These are phyloP conservation scores for Saccharomycopsis amapae DNA, from an alignment of 805 yeast genomes.

Conservation along the genomic window DNA sequence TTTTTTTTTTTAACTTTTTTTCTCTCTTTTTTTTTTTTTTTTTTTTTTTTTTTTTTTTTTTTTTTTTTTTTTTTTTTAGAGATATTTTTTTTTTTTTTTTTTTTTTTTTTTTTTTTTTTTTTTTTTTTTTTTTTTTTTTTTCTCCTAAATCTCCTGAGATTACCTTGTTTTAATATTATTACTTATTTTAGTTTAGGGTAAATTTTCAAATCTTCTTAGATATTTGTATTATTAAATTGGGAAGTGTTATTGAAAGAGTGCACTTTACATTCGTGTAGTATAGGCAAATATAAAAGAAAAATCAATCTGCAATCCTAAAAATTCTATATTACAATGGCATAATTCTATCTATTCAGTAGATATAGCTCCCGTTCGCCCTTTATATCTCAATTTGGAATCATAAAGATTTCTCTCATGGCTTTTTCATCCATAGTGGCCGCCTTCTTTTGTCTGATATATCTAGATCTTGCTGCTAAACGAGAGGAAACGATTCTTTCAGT, in stretches of 20 bases:
- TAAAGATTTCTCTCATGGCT: conserved; percentile 86
- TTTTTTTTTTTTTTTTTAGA: not conserved
- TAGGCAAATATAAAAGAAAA: no score
- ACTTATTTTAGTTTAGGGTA: no score
- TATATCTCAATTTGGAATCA: conserved; percentile 44
- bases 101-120: no score
- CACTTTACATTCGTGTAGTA: no score
- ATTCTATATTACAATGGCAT: no score
- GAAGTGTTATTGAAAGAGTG: not conserved
- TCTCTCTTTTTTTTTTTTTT: conserved; percentile 3
- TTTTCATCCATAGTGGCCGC: conserved; percentile 87
- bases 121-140: no score
- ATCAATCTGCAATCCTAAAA: no score
- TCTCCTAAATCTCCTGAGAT: no score
- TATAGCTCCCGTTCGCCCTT: no score
- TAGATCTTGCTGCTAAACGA: conserved; percentile 71
- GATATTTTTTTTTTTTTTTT: not conserved
- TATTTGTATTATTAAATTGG: not conserved
- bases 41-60: conserved; percentile 4
- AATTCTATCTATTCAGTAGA: no score
- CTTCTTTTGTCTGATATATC: conserved; percentile 83
- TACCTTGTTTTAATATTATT: no score
- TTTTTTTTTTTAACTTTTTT: conserved; percentile 1
- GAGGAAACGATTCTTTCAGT: conserved; percentile 37
- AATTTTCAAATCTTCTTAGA: no score